These are phyloP conservation scores for Luzula sylvatica DNA, from an alignment of 176 grass and related monocot genomes.

Conservation along the genomic window DNA sequence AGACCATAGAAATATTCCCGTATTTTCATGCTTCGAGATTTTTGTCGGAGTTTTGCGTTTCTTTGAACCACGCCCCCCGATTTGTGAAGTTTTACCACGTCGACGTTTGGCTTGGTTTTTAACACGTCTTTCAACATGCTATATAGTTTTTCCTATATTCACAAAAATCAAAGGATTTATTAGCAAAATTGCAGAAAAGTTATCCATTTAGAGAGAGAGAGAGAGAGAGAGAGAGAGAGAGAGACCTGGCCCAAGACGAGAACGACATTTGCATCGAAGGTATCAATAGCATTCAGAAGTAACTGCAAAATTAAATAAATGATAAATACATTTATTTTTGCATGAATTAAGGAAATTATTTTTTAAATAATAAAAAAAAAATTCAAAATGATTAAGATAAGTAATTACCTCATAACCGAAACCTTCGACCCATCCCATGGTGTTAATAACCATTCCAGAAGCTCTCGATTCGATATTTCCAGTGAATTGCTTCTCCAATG, in stretches of 20 bases:
- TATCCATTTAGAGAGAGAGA: background rate
- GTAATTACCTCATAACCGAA: constrained; percentile 95
- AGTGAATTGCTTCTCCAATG: constrained; percentile 70
- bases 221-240: constrained; percentile 2
- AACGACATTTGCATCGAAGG: constrained; percentile 79
- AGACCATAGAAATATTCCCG: constrained; percentile 98
- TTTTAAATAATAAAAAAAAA: background rate
- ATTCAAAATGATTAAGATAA: too few species aligned
- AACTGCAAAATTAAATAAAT: constrained; percentile 32
- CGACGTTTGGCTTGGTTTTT: constrained; percentile 68
- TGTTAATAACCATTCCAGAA: constrained; percentile 88
- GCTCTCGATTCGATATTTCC: constrained; percentile 93
- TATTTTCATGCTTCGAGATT: constrained; percentile 66
- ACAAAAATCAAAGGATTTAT: background rate
- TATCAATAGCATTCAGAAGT: constrained; percentile 82
- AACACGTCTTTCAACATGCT: constrained; percentile 91
- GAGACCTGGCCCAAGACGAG: constrained; percentile 80
- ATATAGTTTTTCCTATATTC: constrained; percentile 84
- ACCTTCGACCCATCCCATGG: constrained; percentile 99
- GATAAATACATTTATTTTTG: background rate
- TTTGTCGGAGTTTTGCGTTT: constrained; percentile 84
- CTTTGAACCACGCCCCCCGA: constrained; percentile 94
- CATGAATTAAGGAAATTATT: background rate
- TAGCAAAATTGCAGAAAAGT: too few species aligned
- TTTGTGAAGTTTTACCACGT: constrained; percentile 98